These are phyloP conservation scores for Penicillium sp. DNA, from an alignment of 2,329 filamentous ascomycete species.

Conservation along the genomic window DNA sequence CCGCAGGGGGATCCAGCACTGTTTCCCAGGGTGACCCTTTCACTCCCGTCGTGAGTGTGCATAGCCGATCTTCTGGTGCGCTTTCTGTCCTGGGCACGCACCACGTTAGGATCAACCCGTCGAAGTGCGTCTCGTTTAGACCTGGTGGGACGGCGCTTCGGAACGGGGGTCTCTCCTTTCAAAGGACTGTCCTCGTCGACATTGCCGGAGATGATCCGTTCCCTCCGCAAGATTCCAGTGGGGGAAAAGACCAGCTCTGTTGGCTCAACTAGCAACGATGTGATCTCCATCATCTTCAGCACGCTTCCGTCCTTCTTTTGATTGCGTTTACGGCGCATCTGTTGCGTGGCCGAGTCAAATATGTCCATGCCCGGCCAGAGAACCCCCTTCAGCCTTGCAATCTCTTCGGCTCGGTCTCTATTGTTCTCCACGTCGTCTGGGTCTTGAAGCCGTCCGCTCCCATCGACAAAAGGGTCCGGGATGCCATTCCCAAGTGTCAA, in stretches of 20 bases:
- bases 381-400: conserved; percentile 43
- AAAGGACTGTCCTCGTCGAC: conserved; percentile 45
- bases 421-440: conserved; percentile 20
- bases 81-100: conserved; percentile 26
- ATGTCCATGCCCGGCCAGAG: conserved; percentile 49
- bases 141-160: conserved; percentile 31
- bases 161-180: conserved; percentile 43
- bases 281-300: conserved; percentile 44
- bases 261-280: conserved; percentile 42
- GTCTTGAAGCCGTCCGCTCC: conserved; percentile 1
- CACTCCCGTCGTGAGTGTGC: conserved; percentile 7
- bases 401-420: conserved; percentile 34
- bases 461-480: conserved; percentile 18
- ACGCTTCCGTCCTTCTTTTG: conserved; percentile 47
- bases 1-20: conserved; percentile 17
- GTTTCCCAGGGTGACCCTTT: conserved; percentile 14
- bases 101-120: conserved; percentile 31
- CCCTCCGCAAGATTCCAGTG: conserved; percentile 39
- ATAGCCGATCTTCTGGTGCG: conserved; percentile 15
- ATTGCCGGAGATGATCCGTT: conserved; percentile 45
- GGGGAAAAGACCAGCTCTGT: conserved; percentile 46
- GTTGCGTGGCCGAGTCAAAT: conserved; percentile 47
- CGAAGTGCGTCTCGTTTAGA: conserved; percentile 29
- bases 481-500: conserved; percentile 8
- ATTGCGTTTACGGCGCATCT: conserved; percentile 47